These are phyloP conservation scores for Puccinellia tenuiflora DNA, from an alignment of 176 grass and related monocot species.

Conservation along the genomic window DNA sequence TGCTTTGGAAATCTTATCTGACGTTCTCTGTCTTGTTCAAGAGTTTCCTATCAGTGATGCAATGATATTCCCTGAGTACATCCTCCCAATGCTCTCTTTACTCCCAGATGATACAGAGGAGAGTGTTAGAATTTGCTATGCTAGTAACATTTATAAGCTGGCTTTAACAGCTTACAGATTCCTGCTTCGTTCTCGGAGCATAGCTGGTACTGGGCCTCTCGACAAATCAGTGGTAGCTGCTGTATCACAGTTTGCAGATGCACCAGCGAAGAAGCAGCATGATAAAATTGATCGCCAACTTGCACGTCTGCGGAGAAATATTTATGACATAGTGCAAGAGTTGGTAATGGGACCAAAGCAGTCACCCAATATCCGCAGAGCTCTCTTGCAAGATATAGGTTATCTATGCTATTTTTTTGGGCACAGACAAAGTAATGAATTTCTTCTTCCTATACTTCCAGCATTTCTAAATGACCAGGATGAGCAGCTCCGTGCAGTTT, in stretches of 20 bases:
- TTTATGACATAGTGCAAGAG: slow-evolving; percentile 95
- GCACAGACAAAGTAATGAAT: slow-evolving; percentile 89
- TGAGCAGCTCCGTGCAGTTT: slow-evolving; percentile 84
- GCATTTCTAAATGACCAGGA: slow-evolving; percentile 95
- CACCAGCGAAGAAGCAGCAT: slow-evolving; percentile 35
- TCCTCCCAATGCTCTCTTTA: slow-evolving; percentile 94
- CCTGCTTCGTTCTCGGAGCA: slow-evolving; percentile 47
- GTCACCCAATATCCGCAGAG: slow-evolving; percentile 81
- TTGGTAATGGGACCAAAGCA: slow-evolving; percentile 90
- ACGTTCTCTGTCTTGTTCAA: slow-evolving; percentile 79
- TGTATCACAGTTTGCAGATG: slow-evolving; percentile 37
- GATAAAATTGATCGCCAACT: slow-evolving; percentile 46
- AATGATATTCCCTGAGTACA: slow-evolving; percentile 97
- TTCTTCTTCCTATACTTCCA: slow-evolving; percentile 91
- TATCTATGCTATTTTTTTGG: slow-evolving; percentile 95
- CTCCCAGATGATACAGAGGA: slow-evolving; percentile 98
- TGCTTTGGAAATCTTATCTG: slow-evolving; percentile 91
- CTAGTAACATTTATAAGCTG: slow-evolving; percentile 91
- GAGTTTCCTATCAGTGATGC: slow-evolving; percentile 95
- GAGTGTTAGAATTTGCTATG: slow-evolving; percentile 97
- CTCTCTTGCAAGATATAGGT: slow-evolving; percentile 86
- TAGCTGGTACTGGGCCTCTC: slow-evolving; percentile 44
- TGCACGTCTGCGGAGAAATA: slow-evolving; percentile 58
- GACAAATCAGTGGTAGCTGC: slow-evolving; percentile 32
- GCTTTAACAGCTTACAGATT: slow-evolving; percentile 94